phyloP scores from a whole-genome alignment of 225 moss, liverwort and hornwort genomes.

The Polytrichum formosum region DNA sequence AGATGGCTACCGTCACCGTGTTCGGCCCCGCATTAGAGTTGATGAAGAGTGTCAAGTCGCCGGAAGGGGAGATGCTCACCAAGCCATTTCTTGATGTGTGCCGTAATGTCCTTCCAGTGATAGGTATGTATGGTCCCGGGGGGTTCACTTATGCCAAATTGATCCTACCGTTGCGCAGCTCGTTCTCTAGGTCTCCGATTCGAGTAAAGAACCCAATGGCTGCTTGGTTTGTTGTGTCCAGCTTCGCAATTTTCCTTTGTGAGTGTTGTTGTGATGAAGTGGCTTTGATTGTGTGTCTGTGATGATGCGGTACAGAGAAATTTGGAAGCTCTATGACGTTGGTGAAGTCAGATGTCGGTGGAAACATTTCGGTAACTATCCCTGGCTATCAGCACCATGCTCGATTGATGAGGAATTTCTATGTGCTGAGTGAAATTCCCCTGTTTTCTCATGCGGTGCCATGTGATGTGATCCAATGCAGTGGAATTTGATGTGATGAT shows the following conservation, averaged over 20 bases:
- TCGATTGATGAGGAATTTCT: no score
- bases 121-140: constrained; percentile 37
- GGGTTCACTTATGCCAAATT: no score
- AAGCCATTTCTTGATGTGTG: constrained; percentile 89
- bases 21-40: constrained; percentile 83
- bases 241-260: no score
- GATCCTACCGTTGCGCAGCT: not conserved
- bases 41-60: constrained; percentile 62
- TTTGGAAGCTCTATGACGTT: constrained; percentile 84
- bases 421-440: no score
- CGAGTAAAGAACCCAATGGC: no score
- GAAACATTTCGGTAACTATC: constrained; percentile 71
- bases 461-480: no score
- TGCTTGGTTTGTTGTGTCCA: no score
- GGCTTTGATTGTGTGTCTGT: not conserved
- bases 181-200: no score
- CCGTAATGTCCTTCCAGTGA: constrained; percentile 86
- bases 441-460: no score
- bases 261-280: no score
- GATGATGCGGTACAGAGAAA: constrained; percentile 56
- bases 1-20: constrained; percentile 45
- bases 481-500: not conserved
- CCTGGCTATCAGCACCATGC: not conserved
- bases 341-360: constrained; percentile 90
- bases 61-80: constrained; percentile 59